These are phyloP conservation scores for Ustilago nuda DNA, from an alignment of 1,284 basidiomycete genomes.

Conservation along the genomic window DNA sequence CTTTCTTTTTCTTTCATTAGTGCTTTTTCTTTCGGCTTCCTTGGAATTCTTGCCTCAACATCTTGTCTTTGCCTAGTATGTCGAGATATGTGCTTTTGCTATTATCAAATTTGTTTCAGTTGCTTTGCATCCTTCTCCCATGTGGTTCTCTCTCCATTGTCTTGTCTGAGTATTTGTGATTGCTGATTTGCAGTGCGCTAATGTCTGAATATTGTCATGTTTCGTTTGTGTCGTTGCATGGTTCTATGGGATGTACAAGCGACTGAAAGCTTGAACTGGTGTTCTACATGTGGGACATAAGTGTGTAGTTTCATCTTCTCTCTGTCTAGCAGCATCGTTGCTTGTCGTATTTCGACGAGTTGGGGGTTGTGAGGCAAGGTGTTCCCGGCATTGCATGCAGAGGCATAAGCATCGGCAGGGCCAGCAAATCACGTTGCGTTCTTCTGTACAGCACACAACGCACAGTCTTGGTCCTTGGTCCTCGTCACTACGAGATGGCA, in stretches of 20 bases:
- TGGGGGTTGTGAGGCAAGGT: conserved; percentile 54
- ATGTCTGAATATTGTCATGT: neutral
- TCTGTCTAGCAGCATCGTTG: neutral
- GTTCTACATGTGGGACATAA: conserved; percentile 62
- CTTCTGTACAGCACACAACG: conserved; percentile 44
- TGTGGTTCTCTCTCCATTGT: no score
- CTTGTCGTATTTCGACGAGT: conserved; percentile 13
- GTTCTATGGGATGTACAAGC: conserved; percentile 55
- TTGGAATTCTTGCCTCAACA: conserved; percentile 2
- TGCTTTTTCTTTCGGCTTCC: neutral
- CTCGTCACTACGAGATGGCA: neutral
- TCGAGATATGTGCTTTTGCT: neutral
- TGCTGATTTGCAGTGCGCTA: no score
- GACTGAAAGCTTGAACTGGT: conserved; percentile 57
- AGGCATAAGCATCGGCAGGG: conserved; percentile 67
- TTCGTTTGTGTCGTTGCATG: neutral
- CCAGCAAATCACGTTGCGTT: conserved; percentile 64
- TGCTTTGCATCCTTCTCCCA: no score
- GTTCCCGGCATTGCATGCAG: conserved; percentile 63
- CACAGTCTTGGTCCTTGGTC: conserved; percentile 43
- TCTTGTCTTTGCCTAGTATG: neutral
- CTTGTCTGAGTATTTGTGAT: no score
- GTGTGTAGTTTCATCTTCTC: conserved; percentile 26
- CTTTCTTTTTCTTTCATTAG: neutral
- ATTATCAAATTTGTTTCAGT: neutral